Evolutionary conservation across 176 grass and related monocot genomes (phyloP), one percentile per base, ranked within the genome.

Genomic region (Oropetium thomaeum): DNA sequence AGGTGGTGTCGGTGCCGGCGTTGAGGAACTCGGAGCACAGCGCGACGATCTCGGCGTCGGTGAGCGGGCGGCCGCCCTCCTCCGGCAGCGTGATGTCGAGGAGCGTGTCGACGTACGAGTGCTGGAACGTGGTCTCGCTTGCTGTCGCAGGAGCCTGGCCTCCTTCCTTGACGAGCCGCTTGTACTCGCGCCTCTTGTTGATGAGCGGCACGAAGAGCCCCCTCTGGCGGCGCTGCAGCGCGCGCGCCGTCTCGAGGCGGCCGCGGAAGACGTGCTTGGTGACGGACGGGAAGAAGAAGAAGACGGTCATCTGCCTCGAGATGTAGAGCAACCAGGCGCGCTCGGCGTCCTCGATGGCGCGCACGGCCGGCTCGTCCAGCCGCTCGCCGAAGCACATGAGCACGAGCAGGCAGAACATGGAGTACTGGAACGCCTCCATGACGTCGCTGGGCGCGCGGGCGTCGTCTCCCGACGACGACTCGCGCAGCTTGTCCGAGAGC

Each of bases 301-400:
- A 80, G 38, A 91, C 45, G 61, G 27, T 52, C 69, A 91, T 41
- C 58, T 73, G 33, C 7, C 4, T 60, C 8, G 62, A 4, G 66
- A 25, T 32, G 81, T 80, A 80, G 62, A 88, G 14, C 7, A 92
- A 53, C 55, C 62, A 17, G 1, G 35, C 58, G 13, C 77, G 65
- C 58, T 88, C 70, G 28, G 54, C 42, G 4, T 23, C 28, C 30
- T 63, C 75, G 58, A 94, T 90, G 48, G 45, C 82, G 49, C 80
- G 71, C 42, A 88, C 73, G 1, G 73, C 54, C 5, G 61, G 7
- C 88, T 95, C 82, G 37, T 86, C 82, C 7, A 95, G 75, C 23
- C 73, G 69, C 82, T 90, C 85, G 49, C 92, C 85, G 70, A 95
- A 95, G 88, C 88, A 95, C 81, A 93, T 90, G 10, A 74, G 65